phyloP scores from a whole-genome alignment of 108 stramenopile species.

The Cylindrotheca closterium region DNA sequence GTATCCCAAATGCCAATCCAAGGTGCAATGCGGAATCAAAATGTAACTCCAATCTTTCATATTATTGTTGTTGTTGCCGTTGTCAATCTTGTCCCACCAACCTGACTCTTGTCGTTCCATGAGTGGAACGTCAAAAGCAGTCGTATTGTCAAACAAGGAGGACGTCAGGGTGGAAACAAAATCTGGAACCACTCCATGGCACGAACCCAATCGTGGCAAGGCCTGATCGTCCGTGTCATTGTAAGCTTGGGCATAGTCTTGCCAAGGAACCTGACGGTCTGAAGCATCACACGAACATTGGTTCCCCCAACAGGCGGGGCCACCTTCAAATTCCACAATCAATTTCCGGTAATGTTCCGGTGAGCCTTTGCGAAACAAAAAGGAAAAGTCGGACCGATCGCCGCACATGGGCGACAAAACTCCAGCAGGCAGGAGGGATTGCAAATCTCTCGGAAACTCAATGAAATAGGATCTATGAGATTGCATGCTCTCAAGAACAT shows the following conservation, averaged over 20 bases:
- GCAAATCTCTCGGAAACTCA: slow-evolving; percentile 10
- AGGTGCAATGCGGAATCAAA: slow-evolving; percentile 13
- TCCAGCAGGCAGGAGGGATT: too few relatives aligned
- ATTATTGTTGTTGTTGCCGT: not conserved
- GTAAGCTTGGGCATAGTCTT: too few relatives aligned
- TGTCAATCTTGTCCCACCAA: slow-evolving; percentile 8
- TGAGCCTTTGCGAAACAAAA: slow-evolving; percentile 9
- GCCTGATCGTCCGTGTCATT: not conserved
- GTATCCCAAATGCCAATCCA: slow-evolving; percentile 21
- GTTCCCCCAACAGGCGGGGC: slow-evolving; percentile 8
- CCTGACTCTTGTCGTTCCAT: not conserved
- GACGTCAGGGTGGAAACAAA: not conserved
- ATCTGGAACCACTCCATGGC: slow-evolving; percentile 5
- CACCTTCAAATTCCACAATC: slow-evolving; percentile 9
- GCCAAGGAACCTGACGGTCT: not conserved
- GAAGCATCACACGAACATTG: not conserved
- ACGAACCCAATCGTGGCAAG: not conserved
- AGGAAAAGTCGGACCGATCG: slow-evolving; percentile 4
- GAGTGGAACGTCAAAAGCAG: not conserved
- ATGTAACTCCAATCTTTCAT: slow-evolving; percentile 12
- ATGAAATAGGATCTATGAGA: slow-evolving; percentile 8
- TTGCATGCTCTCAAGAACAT: not conserved
- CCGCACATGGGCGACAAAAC: slow-evolving; percentile 6
- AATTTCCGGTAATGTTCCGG: slow-evolving; percentile 5
- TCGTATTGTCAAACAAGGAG: not conserved